A percentile compares a stretch with the other conserved stretches of the same genome.
Conservation (phyloP, 805 yeast genomes). For the Alloascoidea hylecoeti region DNA sequence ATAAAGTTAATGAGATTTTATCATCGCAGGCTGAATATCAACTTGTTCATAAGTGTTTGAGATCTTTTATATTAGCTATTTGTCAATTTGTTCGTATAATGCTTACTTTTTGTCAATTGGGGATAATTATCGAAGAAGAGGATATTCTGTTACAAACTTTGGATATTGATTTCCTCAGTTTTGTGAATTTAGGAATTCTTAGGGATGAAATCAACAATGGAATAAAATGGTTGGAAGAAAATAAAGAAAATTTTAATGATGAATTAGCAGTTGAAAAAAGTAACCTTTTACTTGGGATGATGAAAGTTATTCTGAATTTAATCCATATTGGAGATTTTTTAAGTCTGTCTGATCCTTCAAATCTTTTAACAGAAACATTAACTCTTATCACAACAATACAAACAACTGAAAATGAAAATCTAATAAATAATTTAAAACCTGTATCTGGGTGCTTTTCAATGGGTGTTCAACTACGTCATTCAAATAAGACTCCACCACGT, state of each 20-base stretch:
- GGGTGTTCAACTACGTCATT: slow-evolving; percentile 31
- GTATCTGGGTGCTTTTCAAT: slow-evolving; percentile 27
- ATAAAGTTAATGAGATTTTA: not conserved
- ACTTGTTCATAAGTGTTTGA: slow-evolving; percentile 35
- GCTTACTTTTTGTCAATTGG: not conserved
- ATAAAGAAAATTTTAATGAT: too few species aligned
- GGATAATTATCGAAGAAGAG: slow-evolving; percentile 13
- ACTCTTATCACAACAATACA: not conserved
- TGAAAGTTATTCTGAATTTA: not conserved
- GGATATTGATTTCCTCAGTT: slow-evolving; percentile 30
- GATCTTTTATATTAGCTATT: slow-evolving; percentile 35
- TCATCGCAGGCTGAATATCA: slow-evolving; percentile 6
- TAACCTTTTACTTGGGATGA: not conserved
- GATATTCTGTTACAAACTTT: slow-evolving; percentile 28
- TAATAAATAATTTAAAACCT: not conserved
- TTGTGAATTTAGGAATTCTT: not conserved
- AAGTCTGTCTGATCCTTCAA: not conserved
- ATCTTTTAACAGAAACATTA: not conserved
- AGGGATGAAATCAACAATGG: not conserved
- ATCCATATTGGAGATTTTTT: not conserved
- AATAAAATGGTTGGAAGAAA: not conserved
- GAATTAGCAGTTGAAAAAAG: not conserved
- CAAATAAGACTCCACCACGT: slow-evolving; percentile 33
- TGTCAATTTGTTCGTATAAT: not conserved
- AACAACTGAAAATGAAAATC: not conserved